These are phyloP conservation scores for Diddensiella transvaalensis DNA, from an alignment of 805 yeast species.

Conservation along the genomic window DNA sequence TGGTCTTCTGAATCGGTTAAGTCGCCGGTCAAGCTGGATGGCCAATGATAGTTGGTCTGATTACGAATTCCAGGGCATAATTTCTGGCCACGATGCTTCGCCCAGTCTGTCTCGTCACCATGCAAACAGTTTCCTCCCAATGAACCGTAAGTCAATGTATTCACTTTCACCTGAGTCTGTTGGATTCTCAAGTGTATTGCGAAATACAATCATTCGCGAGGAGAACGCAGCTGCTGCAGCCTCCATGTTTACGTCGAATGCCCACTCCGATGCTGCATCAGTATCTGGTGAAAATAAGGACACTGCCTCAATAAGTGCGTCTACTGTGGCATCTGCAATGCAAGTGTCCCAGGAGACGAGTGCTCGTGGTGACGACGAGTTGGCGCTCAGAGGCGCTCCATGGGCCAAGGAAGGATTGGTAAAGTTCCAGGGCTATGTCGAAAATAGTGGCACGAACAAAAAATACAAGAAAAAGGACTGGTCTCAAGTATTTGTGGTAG, in stretches of 20 bases:
- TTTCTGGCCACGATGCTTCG: no score
- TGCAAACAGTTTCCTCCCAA: background rate
- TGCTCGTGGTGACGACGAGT: conserved; percentile 28
- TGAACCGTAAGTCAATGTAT: conserved; percentile 13
- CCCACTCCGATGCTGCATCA: background rate
- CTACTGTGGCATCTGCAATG: conserved; percentile 2
- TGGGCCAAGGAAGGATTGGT: conserved; percentile 73
- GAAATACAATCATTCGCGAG: conserved; percentile 27
- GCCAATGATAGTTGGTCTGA: conserved; percentile 20
- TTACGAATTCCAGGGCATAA: conserved; percentile 20
- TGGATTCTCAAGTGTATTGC: conserved; percentile 28
- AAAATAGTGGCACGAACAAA: conserved; percentile 17
- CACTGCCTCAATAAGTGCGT: conserved; percentile 4
- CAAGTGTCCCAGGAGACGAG: background rate
- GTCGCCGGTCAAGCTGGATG: conserved; percentile 22
- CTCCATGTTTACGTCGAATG: background rate
- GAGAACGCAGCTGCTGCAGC: conserved; percentile 15
- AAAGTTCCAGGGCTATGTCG: conserved; percentile 28
- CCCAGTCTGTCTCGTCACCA: background rate
- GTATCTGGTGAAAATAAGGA: conserved; percentile 2
- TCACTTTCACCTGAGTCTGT: conserved; percentile 13
- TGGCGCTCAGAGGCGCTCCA: conserved; percentile 69
- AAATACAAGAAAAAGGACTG: conserved; percentile 32
- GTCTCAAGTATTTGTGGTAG: conserved; percentile 56
- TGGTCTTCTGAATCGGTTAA: conserved; percentile 7